These are phyloP conservation scores for Leccinum subrobustum DNA, from an alignment of 1,284 basidiomycete genomes.

Conservation along the genomic window DNA sequence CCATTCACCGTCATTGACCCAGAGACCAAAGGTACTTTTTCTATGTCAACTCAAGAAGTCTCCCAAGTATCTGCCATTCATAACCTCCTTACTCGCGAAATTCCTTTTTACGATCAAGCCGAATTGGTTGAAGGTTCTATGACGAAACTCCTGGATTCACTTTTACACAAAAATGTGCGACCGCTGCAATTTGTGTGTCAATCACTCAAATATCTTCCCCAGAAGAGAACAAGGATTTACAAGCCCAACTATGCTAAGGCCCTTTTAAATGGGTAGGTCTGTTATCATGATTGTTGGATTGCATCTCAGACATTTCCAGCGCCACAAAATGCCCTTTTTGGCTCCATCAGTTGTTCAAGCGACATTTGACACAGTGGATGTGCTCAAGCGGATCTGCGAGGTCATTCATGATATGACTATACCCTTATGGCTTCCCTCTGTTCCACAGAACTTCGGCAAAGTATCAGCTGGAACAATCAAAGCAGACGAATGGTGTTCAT, in stretches of 20 bases:
- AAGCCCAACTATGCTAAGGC: conserved; percentile 8
- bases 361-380: neutral
- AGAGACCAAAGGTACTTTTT: neutral
- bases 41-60: neutral
- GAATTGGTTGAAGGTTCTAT: neutral
- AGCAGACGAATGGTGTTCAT: conserved; percentile 34
- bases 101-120: neutral
- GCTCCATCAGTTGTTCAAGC: neutral
- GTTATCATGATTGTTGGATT: neutral
- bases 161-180: conserved; percentile 1
- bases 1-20: neutral
- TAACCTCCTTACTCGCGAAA: neutral
- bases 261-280: conserved; percentile 10
- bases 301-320: neutral
- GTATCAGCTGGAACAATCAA: conserved; percentile 20
- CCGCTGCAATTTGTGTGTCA: conserved; percentile 10
- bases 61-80: neutral
- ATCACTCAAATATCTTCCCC: neutral
- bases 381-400: neutral
- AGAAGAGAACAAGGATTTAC: neutral
- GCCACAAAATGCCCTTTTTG: conserved; percentile 3
- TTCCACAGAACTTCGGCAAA: neutral
- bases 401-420: conserved; percentile 26
- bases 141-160: neutral
- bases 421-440: conserved; percentile 26